Evolutionary conservation across 306 rosid genomes (phyloP).

Genomic region (Adenanthera pavonina): DNA sequence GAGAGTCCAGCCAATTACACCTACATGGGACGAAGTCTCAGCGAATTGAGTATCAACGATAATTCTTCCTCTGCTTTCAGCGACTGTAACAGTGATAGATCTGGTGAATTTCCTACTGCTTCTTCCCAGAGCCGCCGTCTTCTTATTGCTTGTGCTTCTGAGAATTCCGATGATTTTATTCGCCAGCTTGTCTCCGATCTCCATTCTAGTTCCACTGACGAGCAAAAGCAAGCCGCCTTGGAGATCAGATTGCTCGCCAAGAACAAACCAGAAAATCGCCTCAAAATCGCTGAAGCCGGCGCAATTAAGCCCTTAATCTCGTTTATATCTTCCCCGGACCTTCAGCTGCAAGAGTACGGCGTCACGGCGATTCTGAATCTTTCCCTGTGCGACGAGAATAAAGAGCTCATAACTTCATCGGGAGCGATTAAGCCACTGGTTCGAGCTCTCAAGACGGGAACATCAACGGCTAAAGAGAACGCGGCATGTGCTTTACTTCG

Average conservation of each 20-base stretch:
- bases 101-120: constrained; percentile 80
- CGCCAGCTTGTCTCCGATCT: constrained; percentile 75
- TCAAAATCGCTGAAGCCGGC: constrained; percentile 76
- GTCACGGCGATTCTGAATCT: constrained; percentile 93
- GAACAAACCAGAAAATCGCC: constrained; percentile 80
- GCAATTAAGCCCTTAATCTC: constrained; percentile 84
- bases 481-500: constrained; percentile 91
- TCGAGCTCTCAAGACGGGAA: constrained; percentile 67
- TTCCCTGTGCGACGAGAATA: constrained; percentile 91
- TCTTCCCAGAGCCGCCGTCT: constrained; percentile 71
- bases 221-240: constrained; percentile 93
- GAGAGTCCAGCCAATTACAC: constrained; percentile 48
- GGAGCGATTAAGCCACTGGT: constrained; percentile 89
- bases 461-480: constrained; percentile 86
- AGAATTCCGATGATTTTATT: constrained; percentile 80
- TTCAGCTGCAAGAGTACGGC: constrained; percentile 91
- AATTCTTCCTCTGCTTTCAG: constrained; percentile 85
- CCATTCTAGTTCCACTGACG: constrained; percentile 72
- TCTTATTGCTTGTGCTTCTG: constrained; percentile 69
- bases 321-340: constrained; percentile 68
- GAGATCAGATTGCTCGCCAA: constrained; percentile 91
- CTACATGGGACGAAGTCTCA: constrained; percentile 63
- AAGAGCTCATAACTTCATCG: constrained; percentile 68
- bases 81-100: constrained; percentile 94
- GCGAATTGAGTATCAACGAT: constrained; percentile 60